phyloP scores from a whole-genome alignment of 345 rosid genomes.

The Aegle marmelos region DNA sequence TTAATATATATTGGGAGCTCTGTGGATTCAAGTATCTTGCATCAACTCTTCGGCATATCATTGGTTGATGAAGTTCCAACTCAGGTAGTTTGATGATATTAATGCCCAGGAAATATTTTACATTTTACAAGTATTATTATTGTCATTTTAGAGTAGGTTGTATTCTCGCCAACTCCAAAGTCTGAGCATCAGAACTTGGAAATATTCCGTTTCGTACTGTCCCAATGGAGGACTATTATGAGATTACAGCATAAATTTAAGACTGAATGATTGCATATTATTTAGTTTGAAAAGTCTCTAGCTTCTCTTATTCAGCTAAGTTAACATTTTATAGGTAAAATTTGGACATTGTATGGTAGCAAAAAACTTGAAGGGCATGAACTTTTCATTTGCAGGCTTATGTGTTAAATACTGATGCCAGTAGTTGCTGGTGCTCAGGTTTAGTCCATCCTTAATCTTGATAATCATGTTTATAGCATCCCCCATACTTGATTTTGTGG shows the following conservation, averaged over 20 bases:
- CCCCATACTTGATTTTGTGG: neutral
- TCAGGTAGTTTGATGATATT: conserved; percentile 49
- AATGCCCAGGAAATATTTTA: conserved; percentile 4
- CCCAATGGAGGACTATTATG: neutral
- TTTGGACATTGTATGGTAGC: neutral
- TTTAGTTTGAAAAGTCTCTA: neutral
- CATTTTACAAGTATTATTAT: neutral
- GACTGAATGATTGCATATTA: neutral
- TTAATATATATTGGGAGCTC: conserved; percentile 75
- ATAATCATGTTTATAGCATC: neutral
- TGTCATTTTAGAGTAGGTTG: conserved; percentile 1
- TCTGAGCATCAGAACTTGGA: neutral
- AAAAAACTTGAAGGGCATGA: neutral
- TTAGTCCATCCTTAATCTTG: neutral
- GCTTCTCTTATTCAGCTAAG: neutral
- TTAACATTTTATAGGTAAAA: neutral
- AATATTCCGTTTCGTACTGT: neutral
- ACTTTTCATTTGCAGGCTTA: neutral
- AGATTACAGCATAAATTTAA: neutral
- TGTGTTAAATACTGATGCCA: too few species aligned
- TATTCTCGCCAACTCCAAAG: neutral
- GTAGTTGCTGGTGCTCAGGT: neutral
- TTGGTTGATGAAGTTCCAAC: conserved; percentile 62
- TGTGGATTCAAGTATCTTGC: conserved; percentile 58
- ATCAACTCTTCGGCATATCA: conserved; percentile 58